Evolutionary conservation across 2,329 filamentous ascomycete species (phyloP).

Genomic region (Colletotrichum scovillei): DNA sequence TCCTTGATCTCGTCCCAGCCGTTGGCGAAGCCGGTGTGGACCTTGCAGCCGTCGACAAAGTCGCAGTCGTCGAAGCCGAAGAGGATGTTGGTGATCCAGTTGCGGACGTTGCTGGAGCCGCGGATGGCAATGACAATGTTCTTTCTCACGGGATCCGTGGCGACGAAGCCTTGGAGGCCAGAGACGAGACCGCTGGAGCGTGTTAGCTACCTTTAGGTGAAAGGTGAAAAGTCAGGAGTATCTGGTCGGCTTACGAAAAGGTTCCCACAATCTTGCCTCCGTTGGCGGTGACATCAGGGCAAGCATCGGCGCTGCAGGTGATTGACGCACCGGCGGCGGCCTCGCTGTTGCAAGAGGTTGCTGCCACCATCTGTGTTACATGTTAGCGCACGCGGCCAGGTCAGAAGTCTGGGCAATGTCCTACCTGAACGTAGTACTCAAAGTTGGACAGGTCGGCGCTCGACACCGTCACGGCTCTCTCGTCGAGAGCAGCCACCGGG

Average conservation of each 20-base stretch:
- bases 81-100: slow-evolving; percentile 69
- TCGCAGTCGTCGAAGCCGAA: slow-evolving; percentile 46
- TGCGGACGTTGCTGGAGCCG: slow-evolving; percentile 68
- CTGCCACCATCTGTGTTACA: slow-evolving; percentile 52
- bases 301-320: slow-evolving; percentile 55
- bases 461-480: slow-evolving; percentile 39
- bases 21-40: slow-evolving; percentile 69
- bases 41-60: slow-evolving; percentile 57
- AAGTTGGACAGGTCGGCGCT: slow-evolving; percentile 50
- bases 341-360: slow-evolving; percentile 65
- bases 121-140: slow-evolving; percentile 71
- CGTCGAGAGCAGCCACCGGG: slow-evolving; percentile 40
- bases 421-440: slow-evolving; percentile 58
- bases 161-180: slow-evolving; percentile 63
- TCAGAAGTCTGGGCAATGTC: not conserved
- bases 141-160: slow-evolving; percentile 58
- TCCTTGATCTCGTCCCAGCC: slow-evolving; percentile 66
- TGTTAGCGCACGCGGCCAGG: not conserved
- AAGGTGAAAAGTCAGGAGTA: slow-evolving; percentile 21
- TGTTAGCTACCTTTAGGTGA: not conserved
- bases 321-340: slow-evolving; percentile 51
- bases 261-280: slow-evolving; percentile 56
- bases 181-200: slow-evolving; percentile 50
- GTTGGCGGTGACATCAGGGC: slow-evolving; percentile 56
- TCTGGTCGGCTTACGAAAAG: slow-evolving; percentile 41